Conservation (phyloP, 768 basidiomycete species). For the Cystobasidium onofrii region DNA sequence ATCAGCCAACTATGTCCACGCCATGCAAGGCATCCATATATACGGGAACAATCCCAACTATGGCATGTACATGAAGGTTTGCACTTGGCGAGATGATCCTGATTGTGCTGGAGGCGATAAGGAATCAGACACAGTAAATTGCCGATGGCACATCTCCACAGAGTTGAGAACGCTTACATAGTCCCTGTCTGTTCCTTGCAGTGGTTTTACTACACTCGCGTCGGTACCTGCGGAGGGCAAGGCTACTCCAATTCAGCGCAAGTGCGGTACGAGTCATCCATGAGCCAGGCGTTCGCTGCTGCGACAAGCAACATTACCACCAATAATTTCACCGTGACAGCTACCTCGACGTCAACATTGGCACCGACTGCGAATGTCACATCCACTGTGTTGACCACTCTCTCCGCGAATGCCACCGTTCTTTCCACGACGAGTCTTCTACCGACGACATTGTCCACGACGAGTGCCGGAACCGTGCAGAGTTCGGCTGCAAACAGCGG, state of each 20-base stretch:
- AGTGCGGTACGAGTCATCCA: not conserved
- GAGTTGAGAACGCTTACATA: too few relatives aligned
- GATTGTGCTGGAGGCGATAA: conserved; percentile 36
- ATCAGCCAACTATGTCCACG: conserved; percentile 36
- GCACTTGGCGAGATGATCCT: conserved; percentile 25
- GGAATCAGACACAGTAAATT: conserved; percentile 30
- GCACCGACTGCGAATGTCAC: not conserved
- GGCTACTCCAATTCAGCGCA: not conserved
- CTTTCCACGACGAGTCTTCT: not conserved
- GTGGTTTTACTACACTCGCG: conserved; percentile 15
- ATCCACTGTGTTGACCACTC: not conserved
- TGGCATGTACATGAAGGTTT: conserved; percentile 30
- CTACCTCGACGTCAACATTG: not conserved
- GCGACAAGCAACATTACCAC: not conserved
- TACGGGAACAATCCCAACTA: conserved; percentile 39
- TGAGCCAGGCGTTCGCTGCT: not conserved
- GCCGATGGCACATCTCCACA: too few relatives aligned
- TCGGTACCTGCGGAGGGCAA: conserved; percentile 3
- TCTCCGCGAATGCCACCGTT: not conserved
- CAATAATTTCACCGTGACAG: not conserved
- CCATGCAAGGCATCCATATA: conserved; percentile 41
- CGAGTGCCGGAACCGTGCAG: not conserved
- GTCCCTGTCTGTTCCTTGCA: not conserved
- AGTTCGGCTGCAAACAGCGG: not conserved
- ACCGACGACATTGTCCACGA: not conserved